These are phyloP conservation scores for Hippophae rhamnoides DNA, from an alignment of 306 rosid species.

Conservation along the genomic window DNA sequence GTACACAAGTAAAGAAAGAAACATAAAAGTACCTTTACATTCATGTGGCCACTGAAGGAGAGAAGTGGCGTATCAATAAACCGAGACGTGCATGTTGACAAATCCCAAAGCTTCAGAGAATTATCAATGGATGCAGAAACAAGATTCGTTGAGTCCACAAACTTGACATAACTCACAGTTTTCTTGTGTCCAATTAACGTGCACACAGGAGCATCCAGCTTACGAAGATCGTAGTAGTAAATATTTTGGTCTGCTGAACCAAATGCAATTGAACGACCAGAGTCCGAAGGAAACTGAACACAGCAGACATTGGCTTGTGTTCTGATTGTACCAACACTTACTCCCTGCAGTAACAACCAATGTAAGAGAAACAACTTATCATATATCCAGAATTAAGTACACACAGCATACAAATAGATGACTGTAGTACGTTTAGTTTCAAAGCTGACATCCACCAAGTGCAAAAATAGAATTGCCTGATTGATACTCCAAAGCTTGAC, in stretches of 20 bases:
- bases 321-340: slow-evolving; percentile 45
- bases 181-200: slow-evolving; percentile 53
- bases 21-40: slow-evolving; percentile 46
- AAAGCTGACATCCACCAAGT: slow-evolving; percentile 97
- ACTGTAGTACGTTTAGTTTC: slow-evolving; percentile 91
- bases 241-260: slow-evolving; percentile 68
- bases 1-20: background rate
- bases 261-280: slow-evolving; percentile 49
- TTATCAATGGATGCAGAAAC: slow-evolving; percentile 71
- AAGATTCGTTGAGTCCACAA: slow-evolving; percentile 34
- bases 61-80: slow-evolving; percentile 30
- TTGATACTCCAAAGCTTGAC: slow-evolving; percentile 62
- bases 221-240: slow-evolving; percentile 71
- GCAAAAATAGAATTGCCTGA: slow-evolving; percentile 63
- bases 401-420: slow-evolving; percentile 49
- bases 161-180: slow-evolving; percentile 50
- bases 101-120: slow-evolving; percentile 67
- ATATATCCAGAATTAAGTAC: slow-evolving; percentile 46
- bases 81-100: slow-evolving; percentile 33
- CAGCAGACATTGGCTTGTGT: slow-evolving; percentile 66
- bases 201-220: slow-evolving; percentile 63
- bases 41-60: slow-evolving; percentile 56
- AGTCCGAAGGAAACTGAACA: slow-evolving; percentile 62
- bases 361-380: slow-evolving; percentile 69
- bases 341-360: slow-evolving; percentile 32